phyloP scores from a whole-genome alignment of 1,284 basidiomycete genomes.

The Apiotrichum mycotoxinovorans region DNA sequence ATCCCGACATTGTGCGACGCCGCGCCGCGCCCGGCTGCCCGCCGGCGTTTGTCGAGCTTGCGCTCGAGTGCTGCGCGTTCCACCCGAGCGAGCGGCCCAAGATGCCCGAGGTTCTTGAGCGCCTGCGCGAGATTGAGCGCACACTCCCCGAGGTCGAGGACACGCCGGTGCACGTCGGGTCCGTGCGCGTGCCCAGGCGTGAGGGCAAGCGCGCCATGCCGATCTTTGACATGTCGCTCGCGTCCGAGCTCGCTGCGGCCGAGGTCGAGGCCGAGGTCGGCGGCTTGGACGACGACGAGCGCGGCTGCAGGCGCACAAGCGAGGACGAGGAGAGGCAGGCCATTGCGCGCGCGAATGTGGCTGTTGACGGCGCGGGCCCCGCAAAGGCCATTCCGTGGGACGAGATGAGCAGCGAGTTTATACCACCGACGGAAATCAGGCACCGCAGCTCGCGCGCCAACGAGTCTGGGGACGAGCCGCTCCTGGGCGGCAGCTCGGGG shows the following conservation, averaged over 20 bases:
- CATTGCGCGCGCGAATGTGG: slow-evolving; percentile 58
- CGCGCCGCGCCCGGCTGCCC: slow-evolving; percentile 76
- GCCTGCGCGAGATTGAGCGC: slow-evolving; percentile 71
- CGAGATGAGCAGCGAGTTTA: slow-evolving; percentile 22
- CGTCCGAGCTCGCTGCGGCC: neutral
- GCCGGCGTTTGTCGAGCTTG: slow-evolving; percentile 68
- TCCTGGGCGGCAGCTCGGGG: neutral
- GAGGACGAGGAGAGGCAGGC: slow-evolving; percentile 23
- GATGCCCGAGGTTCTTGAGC: slow-evolving; percentile 69
- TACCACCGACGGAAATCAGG: slow-evolving; percentile 29
- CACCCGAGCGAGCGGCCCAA: slow-evolving; percentile 68
- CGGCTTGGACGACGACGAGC: slow-evolving; percentile 4
- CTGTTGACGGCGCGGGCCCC: slow-evolving; percentile 58
- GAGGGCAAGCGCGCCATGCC: slow-evolving; percentile 53
- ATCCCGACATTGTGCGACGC: slow-evolving; percentile 42
- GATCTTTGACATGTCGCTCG: slow-evolving; percentile 41
- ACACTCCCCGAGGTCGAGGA: slow-evolving; percentile 60
- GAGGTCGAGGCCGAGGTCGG: neutral
- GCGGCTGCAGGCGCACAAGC: no score
- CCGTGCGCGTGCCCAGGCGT: slow-evolving; percentile 61
- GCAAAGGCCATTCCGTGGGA: neutral
- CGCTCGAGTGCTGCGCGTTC: slow-evolving; percentile 71
- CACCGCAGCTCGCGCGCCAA: neutral
- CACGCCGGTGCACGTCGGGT: slow-evolving; percentile 67
- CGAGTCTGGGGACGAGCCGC: neutral